Evolutionary conservation across 441 rosid genomes (phyloP), one percentile per base, ranked within the genome.

Genomic region (Biscutella auriculata): DNA sequence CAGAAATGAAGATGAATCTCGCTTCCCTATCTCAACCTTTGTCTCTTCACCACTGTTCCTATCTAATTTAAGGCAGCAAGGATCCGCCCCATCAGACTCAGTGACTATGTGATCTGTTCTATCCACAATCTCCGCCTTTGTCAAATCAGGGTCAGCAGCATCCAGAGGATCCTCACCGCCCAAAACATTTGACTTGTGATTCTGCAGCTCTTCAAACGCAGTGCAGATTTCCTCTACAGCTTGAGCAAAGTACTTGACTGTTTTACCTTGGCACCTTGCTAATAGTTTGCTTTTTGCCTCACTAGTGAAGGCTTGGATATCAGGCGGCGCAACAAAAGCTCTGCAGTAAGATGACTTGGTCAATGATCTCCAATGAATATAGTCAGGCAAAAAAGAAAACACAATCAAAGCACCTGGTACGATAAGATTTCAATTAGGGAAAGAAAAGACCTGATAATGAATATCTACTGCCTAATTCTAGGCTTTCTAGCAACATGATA

Each of bases 241-340:
- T 77, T 77, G 92, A 39, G 83, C 56, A 75, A 90, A 94, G 67
- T 61, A 64, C 76, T 80, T 90, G 41, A 66, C 77, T 37, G 85
- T 72, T 79, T 85, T 90, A 65, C 82, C 81, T 66, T 82, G 84
- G 72, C 87, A 81, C 62, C 82, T 76, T 62, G 79, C 82, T 10
- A 70, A 67, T 72, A 94, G 70, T 67, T 86, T 90, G 71, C 48
- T 76, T 87, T 85, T 90, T 25, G 85, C 68, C 67, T 94, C 96
- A 72, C 71, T 73, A 64, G 83, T 90, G 67, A 94, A 94, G 41
- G 78, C 79, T 74, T 85, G 94, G 40, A 90, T 85, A 81, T 94
- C 95, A 58, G 69, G 73, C 4, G 95, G 85, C 9, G 90, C 80
- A 76, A 94, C 92, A 76, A 85, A 94, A 68, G 89, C 99, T 72